These are phyloP conservation scores for Coffea eugenioides DNA, from an alignment of 257 asterid species.

Conservation along the genomic window DNA sequence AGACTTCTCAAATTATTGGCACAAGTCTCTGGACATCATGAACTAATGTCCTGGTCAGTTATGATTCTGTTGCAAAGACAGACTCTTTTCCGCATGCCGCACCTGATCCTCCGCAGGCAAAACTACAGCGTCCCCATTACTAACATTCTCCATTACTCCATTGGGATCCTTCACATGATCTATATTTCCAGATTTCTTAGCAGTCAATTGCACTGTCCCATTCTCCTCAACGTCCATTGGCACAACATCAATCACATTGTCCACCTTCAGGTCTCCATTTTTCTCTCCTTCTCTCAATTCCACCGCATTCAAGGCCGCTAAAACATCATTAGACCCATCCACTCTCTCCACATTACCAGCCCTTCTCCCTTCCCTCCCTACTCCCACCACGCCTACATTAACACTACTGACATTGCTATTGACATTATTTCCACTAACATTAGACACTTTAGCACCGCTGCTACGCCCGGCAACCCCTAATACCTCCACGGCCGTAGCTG, in stretches of 20 bases:
- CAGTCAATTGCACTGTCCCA: slow-evolving; percentile 1
- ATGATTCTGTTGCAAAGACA: slow-evolving; percentile 19
- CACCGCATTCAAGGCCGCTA: slow-evolving; percentile 50
- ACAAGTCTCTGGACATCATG: not conserved
- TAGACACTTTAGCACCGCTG: slow-evolving; percentile 1
- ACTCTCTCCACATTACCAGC: slow-evolving; percentile 27
- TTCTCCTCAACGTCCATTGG: slow-evolving; percentile 55
- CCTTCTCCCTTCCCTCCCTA: slow-evolving; percentile 18
- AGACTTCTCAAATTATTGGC: not conserved
- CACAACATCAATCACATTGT: slow-evolving; percentile 20
- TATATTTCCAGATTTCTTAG: slow-evolving; percentile 19
- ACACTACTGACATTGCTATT: slow-evolving; percentile 20
- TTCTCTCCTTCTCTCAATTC: slow-evolving; percentile 46
- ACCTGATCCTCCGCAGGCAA: slow-evolving; percentile 25
- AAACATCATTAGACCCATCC: slow-evolving; percentile 41
- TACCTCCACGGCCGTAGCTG: not conserved
- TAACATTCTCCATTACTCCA: slow-evolving; percentile 28
- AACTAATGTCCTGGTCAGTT: slow-evolving; percentile 19
- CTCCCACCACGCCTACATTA: slow-evolving; percentile 18
- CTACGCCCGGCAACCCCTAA: slow-evolving; percentile 9
- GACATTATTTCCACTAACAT: slow-evolving; percentile 14
- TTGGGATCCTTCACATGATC: slow-evolving; percentile 21
- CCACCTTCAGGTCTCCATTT: slow-evolving; percentile 12
- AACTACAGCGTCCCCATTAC: slow-evolving; percentile 21
- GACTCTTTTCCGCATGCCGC: slow-evolving; percentile 25